Base-by-base conservation (phyloP, 768 basidiomycete genomes). In the Inosperma sp. region DNA sequence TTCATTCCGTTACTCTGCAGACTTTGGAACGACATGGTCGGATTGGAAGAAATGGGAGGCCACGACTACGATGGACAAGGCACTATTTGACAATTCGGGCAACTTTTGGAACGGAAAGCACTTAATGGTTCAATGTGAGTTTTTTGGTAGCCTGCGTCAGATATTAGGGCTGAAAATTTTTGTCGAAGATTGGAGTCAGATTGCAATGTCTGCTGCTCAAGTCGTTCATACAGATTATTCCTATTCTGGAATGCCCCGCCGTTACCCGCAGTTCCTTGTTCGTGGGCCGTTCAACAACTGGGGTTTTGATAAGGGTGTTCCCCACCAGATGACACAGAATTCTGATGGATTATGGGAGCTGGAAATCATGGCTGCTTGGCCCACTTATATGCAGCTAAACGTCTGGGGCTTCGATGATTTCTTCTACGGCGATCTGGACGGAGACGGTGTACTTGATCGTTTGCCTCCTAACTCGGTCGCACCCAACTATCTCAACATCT, bases 211-310 rank as follows among this genome's bases (percentile, higher is more conserved):
- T 2, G 70, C 83, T 6, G 72, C 77, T 22, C 76, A 81, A 35
- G 81, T 89, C 29, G 70, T 91, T 9, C 93, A 95, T 57, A 86
- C 88, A 14, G 93, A 96, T 61, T 65, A 73, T 51, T 76, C 76
- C 35, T 88, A 79, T 64, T 65, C 63, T 7, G 76, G 74, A 3
- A 64, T 69, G 31, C 68, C 72, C 44, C 85, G 93, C 59, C 86
- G 91, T 21, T 85, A 89, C 23, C 93, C 93, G 21, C 91, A 93
- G 59, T 75, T 94, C 58, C 71, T 96, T 47, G 88, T 83, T 36
- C 86, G 93, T 58, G 93, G 93, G 41, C 82, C 84, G 0, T 96
- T 90, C 79, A 96, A 96, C 61, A 69, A 78, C 29, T 96, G 92
- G 91, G 93, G 93, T 49, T 93, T 82, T 64, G 93, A 96, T 70